Percentiles rank a stretch among this genome's conserved stretches.
These are phyloP conservation scores for Nitzschia palea DNA, from an alignment of 108 stramenopile genomes.

Conservation along the genomic window DNA sequence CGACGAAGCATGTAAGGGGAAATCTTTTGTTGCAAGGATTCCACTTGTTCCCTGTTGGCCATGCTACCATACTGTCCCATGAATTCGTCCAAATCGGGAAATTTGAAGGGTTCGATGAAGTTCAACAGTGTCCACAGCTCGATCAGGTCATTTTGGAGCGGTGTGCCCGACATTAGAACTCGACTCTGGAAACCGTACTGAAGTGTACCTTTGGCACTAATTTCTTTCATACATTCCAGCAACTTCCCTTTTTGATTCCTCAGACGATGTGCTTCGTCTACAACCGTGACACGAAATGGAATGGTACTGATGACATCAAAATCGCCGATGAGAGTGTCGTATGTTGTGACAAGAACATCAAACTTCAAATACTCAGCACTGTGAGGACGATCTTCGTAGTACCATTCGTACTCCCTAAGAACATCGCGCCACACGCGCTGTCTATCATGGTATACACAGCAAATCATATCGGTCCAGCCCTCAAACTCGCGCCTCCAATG, in stretches of 20 bases:
- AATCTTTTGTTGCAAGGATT: constrained; percentile 86
- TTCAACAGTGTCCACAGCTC: constrained; percentile 98
- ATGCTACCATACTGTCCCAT: constrained; percentile 89
- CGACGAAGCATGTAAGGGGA: constrained; percentile 98
- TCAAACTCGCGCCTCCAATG: constrained; percentile 98
- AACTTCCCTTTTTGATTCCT: constrained; percentile 93
- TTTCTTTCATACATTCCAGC: constrained; percentile 92
- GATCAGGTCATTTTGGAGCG: constrained; percentile 97
- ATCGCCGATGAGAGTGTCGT: constrained; percentile 91
- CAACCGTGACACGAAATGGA: constrained; percentile 88
- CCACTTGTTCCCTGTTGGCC: constrained; percentile 90
- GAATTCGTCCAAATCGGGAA: constrained; percentile 91
- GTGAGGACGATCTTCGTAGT: constrained; percentile 94
- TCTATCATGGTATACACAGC: constrained; percentile 96
- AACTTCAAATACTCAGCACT: constrained; percentile 95
- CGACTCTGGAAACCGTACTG: constrained; percentile 94
- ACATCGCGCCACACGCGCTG: constrained; percentile 95
- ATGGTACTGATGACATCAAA: constrained; percentile 89
- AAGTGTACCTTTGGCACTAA: constrained; percentile 78
- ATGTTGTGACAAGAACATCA: constrained; percentile 92
- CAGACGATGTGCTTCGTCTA: constrained; percentile 98
- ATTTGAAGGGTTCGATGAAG: constrained; percentile 95
- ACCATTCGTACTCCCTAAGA: constrained; percentile 97
- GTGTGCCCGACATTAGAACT: constrained; percentile 98
- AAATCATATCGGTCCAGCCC: constrained; percentile 96